Evolutionary conservation across 352 stramenopile species (phyloP), one percentile per base, ranked within the genome.

Genomic region (Pythium graminicola): DNA sequence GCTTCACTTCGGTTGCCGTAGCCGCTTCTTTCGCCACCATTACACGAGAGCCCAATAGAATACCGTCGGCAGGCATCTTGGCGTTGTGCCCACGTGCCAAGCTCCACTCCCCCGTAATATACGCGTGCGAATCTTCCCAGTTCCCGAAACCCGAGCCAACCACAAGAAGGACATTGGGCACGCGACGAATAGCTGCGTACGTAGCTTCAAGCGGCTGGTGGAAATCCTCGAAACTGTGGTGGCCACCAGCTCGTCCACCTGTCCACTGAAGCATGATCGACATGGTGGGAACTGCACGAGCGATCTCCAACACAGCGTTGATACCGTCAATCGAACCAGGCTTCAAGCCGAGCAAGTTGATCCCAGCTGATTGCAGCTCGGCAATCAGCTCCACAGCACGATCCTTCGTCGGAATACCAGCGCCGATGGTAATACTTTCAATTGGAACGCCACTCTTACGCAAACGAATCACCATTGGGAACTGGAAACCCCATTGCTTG

Each of bases 211-310:
- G 67, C 8, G 85, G 81, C 29, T 75, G 44, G 65, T 94, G 85
- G 52, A 95, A 92, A 63, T 95, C 83, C 56, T 95, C 83, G 28
- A 90, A 93, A 54, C 79, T 92, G 70, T 95, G 83, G 64, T 94
- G 85, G 11, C 85, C 83, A 65, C 85, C 83, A 22, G 81, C 85
- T 27, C 83, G 83, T 35, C 83, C 81, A 9, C 81, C 84, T 33
- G 85, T 94, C 83, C 85, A 95, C 68, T 94, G 83, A 17, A 95
- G 50, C 76, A 95, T 90, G 35, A 95, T 65, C 27, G 72, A 74
- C 76, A 93, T 89, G 9, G 42, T 68, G 7, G 78, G 76, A 39
- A 66, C 52, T 2, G 70, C 72, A 14, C 53, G 52, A 17, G 83
- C 83, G 48, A 95, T 92, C 10, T 88, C 81, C 19, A 93, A 50